These are phyloP conservation scores for Talaromyces piceae DNA, from an alignment of 2,329 filamentous ascomycete genomes.

Conservation along the genomic window DNA sequence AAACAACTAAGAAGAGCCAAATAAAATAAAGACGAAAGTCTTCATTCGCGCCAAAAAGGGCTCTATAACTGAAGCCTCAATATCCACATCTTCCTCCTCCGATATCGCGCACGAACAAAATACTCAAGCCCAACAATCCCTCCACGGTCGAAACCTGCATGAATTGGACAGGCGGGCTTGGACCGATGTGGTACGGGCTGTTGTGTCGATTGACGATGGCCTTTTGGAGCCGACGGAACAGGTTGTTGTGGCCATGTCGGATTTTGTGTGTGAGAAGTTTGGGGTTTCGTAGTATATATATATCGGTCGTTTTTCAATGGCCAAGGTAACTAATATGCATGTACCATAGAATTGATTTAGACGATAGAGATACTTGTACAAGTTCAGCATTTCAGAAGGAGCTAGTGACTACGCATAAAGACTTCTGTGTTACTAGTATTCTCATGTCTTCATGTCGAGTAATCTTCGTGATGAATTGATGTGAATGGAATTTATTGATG, in stretches of 20 bases:
- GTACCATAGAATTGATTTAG: not conserved
- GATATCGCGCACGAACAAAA: constrained; percentile 22
- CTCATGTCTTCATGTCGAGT: too few relatives aligned
- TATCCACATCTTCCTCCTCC: constrained; percentile 32
- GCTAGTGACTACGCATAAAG: too few relatives aligned
- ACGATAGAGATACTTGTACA: not conserved
- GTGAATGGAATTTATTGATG: too few relatives aligned
- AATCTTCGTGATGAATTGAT: too few relatives aligned
- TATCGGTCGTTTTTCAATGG: not conserved
- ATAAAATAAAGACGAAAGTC: constrained; percentile 28
- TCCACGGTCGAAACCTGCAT: constrained; percentile 40
- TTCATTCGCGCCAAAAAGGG: constrained; percentile 36
- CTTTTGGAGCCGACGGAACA: not conserved
- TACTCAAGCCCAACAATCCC: constrained; percentile 21
- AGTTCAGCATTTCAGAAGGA: not conserved
- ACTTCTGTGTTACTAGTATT: too few relatives aligned
- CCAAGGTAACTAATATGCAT: too few relatives aligned
- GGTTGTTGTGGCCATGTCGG: constrained; percentile 5
- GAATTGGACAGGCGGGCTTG: constrained; percentile 35
- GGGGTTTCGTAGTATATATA: constrained; percentile 3
- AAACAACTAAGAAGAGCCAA: not conserved
- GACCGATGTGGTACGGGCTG: constrained; percentile 8
- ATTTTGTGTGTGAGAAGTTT: constrained; percentile 10
- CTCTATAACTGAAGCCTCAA: constrained; percentile 31
- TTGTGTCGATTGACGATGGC: constrained; percentile 2